phyloP scores from a whole-genome alignment of 768 basidiomycete genomes.

The Boletellus ananiceps region DNA sequence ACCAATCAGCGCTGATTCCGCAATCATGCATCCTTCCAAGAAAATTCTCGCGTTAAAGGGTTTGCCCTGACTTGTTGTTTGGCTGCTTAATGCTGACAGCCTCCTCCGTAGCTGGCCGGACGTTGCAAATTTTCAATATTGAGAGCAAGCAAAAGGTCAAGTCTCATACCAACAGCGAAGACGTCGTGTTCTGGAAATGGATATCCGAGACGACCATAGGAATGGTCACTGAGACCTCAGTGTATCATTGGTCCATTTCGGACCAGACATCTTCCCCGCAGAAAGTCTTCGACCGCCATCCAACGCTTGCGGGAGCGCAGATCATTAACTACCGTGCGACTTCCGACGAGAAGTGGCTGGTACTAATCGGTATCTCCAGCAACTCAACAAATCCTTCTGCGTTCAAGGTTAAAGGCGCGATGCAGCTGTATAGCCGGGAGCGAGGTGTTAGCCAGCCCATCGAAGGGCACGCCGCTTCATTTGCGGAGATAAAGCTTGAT shows the following conservation, averaged over 20 bases:
- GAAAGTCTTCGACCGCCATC: constrained; percentile 96
- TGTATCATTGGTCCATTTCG: constrained; percentile 84
- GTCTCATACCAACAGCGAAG: constrained; percentile 89
- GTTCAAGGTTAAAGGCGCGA: constrained; percentile 98
- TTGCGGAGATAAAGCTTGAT: constrained; percentile 88
- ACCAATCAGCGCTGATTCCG: constrained; percentile 97
- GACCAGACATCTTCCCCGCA: constrained; percentile 76
- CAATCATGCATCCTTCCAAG: constrained; percentile 96
- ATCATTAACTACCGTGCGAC: constrained; percentile 98
- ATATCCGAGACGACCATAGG: constrained; percentile 87
- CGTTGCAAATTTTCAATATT: constrained; percentile 97
- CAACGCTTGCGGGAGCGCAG: constrained; percentile 89
- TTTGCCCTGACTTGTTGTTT: constrained; percentile 19
- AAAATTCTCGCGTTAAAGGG: constrained; percentile 97
- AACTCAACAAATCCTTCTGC: constrained; percentile 90
- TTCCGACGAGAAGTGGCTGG: constrained; percentile 94
- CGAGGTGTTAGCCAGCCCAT: constrained; percentile 95
- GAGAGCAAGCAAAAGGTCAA: constrained; percentile 98
- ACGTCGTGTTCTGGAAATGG: constrained; percentile 99
- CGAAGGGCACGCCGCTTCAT: constrained; percentile 96
- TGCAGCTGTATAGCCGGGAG: constrained; percentile 95
- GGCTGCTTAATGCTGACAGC: constrained; percentile 4
- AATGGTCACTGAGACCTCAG: constrained; percentile 90
- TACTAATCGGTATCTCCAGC: constrained; percentile 90
- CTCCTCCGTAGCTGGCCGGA: constrained; percentile 67